phyloP scores from a whole-genome alignment of 495 filamentous ascomycete species.

The Aspergillus mulundensis region DNA sequence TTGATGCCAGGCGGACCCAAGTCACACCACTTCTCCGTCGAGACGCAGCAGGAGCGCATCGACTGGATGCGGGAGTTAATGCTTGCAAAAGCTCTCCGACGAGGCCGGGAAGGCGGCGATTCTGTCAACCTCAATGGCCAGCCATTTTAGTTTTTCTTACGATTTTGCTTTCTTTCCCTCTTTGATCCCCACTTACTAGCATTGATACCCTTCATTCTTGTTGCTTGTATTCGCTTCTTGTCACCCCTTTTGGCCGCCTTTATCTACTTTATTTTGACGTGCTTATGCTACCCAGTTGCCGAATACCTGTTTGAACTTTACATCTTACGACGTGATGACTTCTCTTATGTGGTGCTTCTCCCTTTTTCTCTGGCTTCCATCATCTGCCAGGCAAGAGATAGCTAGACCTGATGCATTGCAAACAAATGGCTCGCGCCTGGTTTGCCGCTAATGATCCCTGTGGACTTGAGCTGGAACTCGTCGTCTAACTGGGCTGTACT shows the following conservation, averaged over 20 bases:
- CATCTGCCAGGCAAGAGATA: constrained; percentile 4
- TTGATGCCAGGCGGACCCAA: constrained; percentile 51
- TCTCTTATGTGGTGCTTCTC: background rate
- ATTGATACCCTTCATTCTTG: constrained; percentile 4
- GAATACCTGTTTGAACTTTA: background rate
- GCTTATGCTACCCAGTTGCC: background rate
- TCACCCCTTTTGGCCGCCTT: background rate
- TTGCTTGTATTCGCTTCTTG: constrained; percentile 3
- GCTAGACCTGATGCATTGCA: constrained; percentile 9
- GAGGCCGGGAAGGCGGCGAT: constrained; percentile 73
- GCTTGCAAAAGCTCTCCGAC: constrained; percentile 82
- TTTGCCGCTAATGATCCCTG: constrained; percentile 11
- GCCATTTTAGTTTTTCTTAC: constrained; percentile 52
- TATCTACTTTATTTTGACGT: background rate
- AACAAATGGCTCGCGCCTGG: constrained; percentile 14
- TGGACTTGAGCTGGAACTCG: constrained; percentile 15
- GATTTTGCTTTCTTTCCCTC: background rate
- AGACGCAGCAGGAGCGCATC: constrained; percentile 80
- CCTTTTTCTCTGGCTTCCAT: constrained; percentile 11
- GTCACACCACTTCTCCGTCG: constrained; percentile 92
- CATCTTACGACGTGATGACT: constrained; percentile 18
- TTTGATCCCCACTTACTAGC: background rate
- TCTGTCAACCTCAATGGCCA: constrained; percentile 79
- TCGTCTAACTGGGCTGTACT: background rate
- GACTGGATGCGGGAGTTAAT: constrained; percentile 99